A percentile compares a stretch with the other conserved stretches of the same genome.
These are phyloP conservation scores for Glycine latifolia DNA, from an alignment of 306 rosid genomes.

Conservation along the genomic window DNA sequence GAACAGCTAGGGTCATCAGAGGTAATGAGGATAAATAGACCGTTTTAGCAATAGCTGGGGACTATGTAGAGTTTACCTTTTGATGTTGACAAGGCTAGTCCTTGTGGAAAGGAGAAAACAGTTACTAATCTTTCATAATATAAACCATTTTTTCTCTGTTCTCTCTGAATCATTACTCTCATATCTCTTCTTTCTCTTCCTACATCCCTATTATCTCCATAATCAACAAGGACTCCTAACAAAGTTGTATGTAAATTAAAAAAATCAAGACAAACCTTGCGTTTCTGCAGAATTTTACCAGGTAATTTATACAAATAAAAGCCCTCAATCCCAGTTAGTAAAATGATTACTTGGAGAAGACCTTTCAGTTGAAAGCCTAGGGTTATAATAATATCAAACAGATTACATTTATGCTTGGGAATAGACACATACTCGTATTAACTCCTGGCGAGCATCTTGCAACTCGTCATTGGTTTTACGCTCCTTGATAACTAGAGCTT, in stretches of 20 bases:
- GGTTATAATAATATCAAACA: background rate
- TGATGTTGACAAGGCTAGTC: too few relatives aligned
- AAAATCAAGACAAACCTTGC: background rate
- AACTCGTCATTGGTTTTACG: constrained; percentile 78
- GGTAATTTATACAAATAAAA: background rate
- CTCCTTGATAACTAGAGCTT: constrained; percentile 64
- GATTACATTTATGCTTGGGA: background rate
- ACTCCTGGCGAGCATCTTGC: constrained; percentile 83
- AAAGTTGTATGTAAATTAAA: background rate
- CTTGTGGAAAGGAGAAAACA: too few relatives aligned
- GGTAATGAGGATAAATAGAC: too few relatives aligned
- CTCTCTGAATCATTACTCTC: too few relatives aligned
- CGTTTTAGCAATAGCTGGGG: too few relatives aligned
- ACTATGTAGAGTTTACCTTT: too few relatives aligned
- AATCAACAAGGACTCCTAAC: too few relatives aligned
- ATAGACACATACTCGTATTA: constrained; percentile 58
- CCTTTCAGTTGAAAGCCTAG: constrained; percentile 2
- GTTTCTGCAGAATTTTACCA: background rate
- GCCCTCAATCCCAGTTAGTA: background rate
- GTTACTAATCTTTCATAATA: too few relatives aligned
- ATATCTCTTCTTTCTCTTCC: too few relatives aligned
- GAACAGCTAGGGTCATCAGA: too few relatives aligned
- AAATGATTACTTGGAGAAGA: constrained; percentile 19
- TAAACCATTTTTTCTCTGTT: too few relatives aligned
- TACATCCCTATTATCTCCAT: too few relatives aligned